Percentiles rank a stretch among this genome's conserved stretches.
These are phyloP conservation scores for Trapa incisa DNA, from an alignment of 345 rosid genomes.

Conservation along the genomic window DNA sequence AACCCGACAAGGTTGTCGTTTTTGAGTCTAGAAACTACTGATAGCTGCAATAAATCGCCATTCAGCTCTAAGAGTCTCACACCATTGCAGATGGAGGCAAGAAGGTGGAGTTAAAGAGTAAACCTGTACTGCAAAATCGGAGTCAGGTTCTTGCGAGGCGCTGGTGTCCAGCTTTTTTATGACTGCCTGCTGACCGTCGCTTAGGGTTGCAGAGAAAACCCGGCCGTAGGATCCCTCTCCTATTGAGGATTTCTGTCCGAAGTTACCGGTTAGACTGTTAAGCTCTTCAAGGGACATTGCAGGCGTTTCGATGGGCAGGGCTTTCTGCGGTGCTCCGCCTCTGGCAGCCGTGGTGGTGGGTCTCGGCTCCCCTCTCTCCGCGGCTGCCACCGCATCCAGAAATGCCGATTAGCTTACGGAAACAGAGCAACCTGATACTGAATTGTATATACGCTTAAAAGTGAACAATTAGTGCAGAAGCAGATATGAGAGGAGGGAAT, in stretches of 20 bases:
- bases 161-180: slow-evolving; percentile 79
- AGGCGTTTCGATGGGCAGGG: slow-evolving; percentile 71
- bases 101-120: background rate
- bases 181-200: slow-evolving; percentile 40
- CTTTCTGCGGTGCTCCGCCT: slow-evolving; percentile 66
- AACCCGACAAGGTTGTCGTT: slow-evolving; percentile 76
- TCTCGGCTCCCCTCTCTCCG: slow-evolving; percentile 66
- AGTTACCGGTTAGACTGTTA: slow-evolving; percentile 46
- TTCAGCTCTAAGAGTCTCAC: background rate
- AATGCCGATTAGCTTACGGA: too few species aligned
- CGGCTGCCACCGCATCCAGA: slow-evolving; percentile 16
- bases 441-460: background rate
- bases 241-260: slow-evolving; percentile 67
- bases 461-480: background rate
- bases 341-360: slow-evolving; percentile 25
- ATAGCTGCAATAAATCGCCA: slow-evolving; percentile 34
- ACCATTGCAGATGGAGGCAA: too few species aligned
- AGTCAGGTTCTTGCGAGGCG: slow-evolving; percentile 67
- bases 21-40: slow-evolving; percentile 77
- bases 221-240: slow-evolving; percentile 98
- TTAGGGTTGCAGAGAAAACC: slow-evolving; percentile 57
- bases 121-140: slow-evolving; percentile 86
- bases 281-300: slow-evolving; percentile 52
- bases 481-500: slow-evolving; percentile 7
- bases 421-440: too few species aligned